Evolutionary conservation across 306 rosid genomes (phyloP).

Genomic region (Lathyrus tuberosus): DNA sequence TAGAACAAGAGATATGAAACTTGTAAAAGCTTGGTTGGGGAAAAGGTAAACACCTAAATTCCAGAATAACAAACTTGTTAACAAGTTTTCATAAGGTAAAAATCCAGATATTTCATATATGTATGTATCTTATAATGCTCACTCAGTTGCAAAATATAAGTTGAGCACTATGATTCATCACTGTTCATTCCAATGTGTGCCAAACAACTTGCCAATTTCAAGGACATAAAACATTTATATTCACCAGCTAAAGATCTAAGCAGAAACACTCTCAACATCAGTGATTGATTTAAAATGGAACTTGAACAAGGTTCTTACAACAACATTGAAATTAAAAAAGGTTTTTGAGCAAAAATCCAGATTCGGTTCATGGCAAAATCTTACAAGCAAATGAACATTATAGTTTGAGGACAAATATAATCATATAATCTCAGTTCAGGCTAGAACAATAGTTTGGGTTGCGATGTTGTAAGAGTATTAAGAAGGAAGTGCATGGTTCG

Average conservation of each 20-base stretch:
- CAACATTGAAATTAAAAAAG: neutral
- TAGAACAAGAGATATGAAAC: slow-evolving; percentile 2
- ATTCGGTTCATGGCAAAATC: slow-evolving; percentile 1
- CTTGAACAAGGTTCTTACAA: neutral
- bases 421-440: slow-evolving; percentile 7
- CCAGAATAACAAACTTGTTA: neutral
- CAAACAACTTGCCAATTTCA: slow-evolving; percentile 1
- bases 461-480: neutral
- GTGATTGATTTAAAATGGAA: neutral
- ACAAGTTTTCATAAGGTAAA: slow-evolving; percentile 24
- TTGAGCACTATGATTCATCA: neutral
- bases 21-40: neutral
- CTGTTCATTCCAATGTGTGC: neutral
- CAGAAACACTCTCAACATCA: slow-evolving; percentile 5
- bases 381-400: slow-evolving; percentile 15
- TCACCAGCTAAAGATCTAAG: slow-evolving; percentile 6
- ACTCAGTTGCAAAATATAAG: neutral
- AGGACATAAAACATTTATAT: slow-evolving; percentile 7
- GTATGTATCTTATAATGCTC: neutral
- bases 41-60: neutral
- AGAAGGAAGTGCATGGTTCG: neutral
- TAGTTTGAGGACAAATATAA: slow-evolving; percentile 5
- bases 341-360: slow-evolving; percentile 3
- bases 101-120: neutral
- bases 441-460: neutral